These are phyloP conservation scores for Penstemon barbatus DNA, from an alignment of 257 asterid species.

Conservation along the genomic window DNA sequence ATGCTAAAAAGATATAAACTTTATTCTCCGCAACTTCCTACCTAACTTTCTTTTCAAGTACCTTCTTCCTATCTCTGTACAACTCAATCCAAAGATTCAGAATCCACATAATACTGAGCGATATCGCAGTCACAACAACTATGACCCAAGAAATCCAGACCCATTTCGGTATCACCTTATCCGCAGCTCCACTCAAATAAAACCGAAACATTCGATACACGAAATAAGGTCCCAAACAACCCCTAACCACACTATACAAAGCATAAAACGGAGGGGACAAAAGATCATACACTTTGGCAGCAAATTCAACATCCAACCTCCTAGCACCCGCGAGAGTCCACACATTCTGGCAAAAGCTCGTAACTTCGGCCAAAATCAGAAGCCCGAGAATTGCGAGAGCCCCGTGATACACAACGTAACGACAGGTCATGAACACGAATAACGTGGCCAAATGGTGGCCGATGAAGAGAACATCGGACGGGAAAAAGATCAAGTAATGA, in stretches of 20 bases:
- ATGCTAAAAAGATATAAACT: slow-evolving; percentile 6
- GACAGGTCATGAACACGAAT: slow-evolving; percentile 86
- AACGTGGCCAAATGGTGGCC: slow-evolving; percentile 84
- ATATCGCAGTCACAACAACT: slow-evolving; percentile 65
- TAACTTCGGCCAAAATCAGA: slow-evolving; percentile 76
- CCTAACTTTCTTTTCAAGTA: slow-evolving; percentile 44
- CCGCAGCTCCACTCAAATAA: slow-evolving; percentile 64
- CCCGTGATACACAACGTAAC: slow-evolving; percentile 71
- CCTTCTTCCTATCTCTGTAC: slow-evolving; percentile 49
- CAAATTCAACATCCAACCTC: slow-evolving; percentile 53
- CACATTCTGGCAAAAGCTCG: slow-evolving; percentile 84
- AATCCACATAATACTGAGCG: slow-evolving; percentile 81
- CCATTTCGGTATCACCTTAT: slow-evolving; percentile 77
- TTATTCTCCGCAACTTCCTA: slow-evolving; percentile 27
- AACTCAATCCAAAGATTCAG: slow-evolving; percentile 70
- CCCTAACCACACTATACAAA: slow-evolving; percentile 72
- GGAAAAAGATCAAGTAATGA: slow-evolving; percentile 70
- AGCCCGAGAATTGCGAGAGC: slow-evolving; percentile 75
- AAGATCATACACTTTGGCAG: slow-evolving; percentile 52
- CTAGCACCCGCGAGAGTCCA: slow-evolving; percentile 87
- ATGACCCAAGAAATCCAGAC: slow-evolving; percentile 81
- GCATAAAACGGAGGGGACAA: slow-evolving; percentile 92
- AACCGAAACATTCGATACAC: slow-evolving; percentile 63
- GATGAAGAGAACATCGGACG: slow-evolving; percentile 74
- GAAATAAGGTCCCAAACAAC: slow-evolving; percentile 69